Evolutionary conservation across 2,329 filamentous ascomycete species (phyloP).

Genomic region (Cladosporium colombiae): DNA sequence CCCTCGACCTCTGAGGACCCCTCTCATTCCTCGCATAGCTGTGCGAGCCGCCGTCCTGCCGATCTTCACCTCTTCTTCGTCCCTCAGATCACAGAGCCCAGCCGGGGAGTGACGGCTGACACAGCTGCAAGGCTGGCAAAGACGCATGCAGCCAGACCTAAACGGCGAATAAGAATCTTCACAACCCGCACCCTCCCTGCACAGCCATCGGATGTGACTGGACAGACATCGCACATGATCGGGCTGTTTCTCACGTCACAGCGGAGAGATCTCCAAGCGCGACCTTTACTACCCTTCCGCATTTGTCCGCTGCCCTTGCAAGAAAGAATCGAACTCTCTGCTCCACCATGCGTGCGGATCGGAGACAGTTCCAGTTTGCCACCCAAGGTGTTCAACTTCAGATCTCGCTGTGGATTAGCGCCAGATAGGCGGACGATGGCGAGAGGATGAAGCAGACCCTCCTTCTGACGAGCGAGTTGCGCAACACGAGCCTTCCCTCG

Average conservation of each 20-base stretch:
- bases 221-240: background rate
- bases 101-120: background rate
- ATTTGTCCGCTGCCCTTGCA: background rate
- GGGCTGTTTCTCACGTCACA: background rate
- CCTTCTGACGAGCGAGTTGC: background rate
- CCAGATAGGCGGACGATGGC: background rate
- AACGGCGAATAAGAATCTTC: background rate
- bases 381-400: background rate
- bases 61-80: background rate
- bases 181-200: background rate
- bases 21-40: background rate
- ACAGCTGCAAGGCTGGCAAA: background rate
- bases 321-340: background rate
- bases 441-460: background rate
- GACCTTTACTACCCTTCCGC: background rate
- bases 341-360: background rate
- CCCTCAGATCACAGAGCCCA: background rate
- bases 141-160: background rate
- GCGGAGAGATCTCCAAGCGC: background rate
- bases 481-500: background rate
- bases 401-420: background rate
- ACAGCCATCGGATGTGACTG: background rate
- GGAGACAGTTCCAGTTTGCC: background rate
- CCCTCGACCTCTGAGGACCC: background rate
- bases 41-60: conserved; percentile 6